Conservation (phyloP, 176 grass and related monocot genomes). For the Thalia dealbata region DNA sequence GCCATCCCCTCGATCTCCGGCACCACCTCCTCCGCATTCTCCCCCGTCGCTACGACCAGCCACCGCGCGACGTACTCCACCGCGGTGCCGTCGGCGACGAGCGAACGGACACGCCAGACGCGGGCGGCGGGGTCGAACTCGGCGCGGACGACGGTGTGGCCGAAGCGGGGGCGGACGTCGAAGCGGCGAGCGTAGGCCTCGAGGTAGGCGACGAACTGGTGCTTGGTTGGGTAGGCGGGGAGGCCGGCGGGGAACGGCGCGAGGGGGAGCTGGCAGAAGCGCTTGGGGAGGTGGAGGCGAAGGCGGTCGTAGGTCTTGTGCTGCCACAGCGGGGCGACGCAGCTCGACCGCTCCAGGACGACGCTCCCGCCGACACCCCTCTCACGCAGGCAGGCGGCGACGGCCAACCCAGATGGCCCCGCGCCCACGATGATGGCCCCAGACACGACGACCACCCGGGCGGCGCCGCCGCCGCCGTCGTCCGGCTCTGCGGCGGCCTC, state of each 20-base stretch:
- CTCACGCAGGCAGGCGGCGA: slow-evolving; percentile 73
- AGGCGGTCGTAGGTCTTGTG: slow-evolving; percentile 85
- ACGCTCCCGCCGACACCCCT: slow-evolving; percentile 47
- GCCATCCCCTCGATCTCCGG: slow-evolving; percentile 61
- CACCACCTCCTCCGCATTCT: slow-evolving; percentile 74
- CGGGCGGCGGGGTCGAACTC: slow-evolving; percentile 41
- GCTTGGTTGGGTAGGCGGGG: slow-evolving; percentile 74
- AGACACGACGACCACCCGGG: slow-evolving; percentile 32
- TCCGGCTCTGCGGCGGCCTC: neutral
- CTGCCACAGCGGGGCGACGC: slow-evolving; percentile 90
- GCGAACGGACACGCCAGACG: slow-evolving; percentile 39
- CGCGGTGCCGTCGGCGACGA: slow-evolving; percentile 8
- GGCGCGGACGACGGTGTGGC: slow-evolving; percentile 49
- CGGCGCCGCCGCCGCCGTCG: no score
- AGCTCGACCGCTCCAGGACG: slow-evolving; percentile 69
- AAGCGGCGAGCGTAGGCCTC: slow-evolving; percentile 60
- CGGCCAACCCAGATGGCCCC: slow-evolving; percentile 89
- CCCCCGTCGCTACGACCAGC: slow-evolving; percentile 84
- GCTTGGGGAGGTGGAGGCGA: slow-evolving; percentile 87
- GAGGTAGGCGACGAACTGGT: slow-evolving; percentile 77
- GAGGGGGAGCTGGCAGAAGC: slow-evolving; percentile 92
- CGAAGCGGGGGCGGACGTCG: slow-evolving; percentile 49
- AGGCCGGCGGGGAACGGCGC: slow-evolving; percentile 65
- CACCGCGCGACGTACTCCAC: slow-evolving; percentile 53
- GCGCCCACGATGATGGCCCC: slow-evolving; percentile 85